Conservation (phyloP, 2,329 filamentous ascomycete genomes). For the Talaromyces funiculosus region DNA sequence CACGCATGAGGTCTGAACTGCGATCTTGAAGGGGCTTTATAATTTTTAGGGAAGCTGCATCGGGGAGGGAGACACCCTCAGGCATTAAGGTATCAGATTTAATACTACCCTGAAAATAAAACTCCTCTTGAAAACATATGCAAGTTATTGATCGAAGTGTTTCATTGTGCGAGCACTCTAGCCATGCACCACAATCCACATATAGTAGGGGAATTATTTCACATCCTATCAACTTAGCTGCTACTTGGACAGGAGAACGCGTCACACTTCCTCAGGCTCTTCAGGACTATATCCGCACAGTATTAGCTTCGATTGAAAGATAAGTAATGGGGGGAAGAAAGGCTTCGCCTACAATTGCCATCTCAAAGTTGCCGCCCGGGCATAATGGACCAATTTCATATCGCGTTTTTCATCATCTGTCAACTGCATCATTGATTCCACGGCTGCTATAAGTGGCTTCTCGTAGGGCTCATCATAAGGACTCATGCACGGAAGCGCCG, state of each 20-base stretch:
- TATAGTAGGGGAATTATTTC: neutral
- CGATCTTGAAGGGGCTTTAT: too few relatives aligned
- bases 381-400: constrained; percentile 18
- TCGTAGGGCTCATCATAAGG: constrained; percentile 18
- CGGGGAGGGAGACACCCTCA: too few relatives aligned
- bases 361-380: constrained; percentile 16
- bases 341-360: constrained; percentile 16
- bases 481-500: constrained; percentile 16
- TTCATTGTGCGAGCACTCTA: neutral
- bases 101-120: too few relatives aligned
- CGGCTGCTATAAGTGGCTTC: constrained; percentile 15
- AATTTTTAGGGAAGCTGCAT: too few relatives aligned
- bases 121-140: too few relatives aligned
- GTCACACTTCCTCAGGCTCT: constrained; percentile 4
- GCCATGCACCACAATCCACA: neutral
- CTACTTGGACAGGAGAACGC: neutral
- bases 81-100: too few relatives aligned
- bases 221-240: neutral
- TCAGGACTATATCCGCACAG: constrained; percentile 6
- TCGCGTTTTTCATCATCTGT: constrained; percentile 20
- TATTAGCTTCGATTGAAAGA: neutral
- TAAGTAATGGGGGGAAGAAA: neutral
- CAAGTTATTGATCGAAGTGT: neutral
- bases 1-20: constrained; percentile 1
- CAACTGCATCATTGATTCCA: constrained; percentile 15